These are phyloP conservation scores for Microstegium vimineum DNA, from an alignment of 176 grass and related monocot genomes.

Conservation along the genomic window DNA sequence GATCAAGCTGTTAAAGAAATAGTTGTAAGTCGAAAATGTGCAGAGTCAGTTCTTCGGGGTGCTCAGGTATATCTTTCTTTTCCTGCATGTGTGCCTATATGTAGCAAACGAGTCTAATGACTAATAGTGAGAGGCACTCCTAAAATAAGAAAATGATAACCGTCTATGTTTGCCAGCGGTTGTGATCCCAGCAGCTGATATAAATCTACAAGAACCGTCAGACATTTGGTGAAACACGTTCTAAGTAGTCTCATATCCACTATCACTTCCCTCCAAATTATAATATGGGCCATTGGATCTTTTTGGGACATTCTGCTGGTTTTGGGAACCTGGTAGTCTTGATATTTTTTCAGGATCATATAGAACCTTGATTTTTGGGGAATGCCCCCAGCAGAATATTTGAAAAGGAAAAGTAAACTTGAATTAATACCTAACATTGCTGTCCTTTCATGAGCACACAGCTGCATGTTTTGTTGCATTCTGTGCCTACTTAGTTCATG, in stretches of 20 bases:
- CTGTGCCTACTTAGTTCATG: background rate
- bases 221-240: background rate
- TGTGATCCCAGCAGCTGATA: background rate
- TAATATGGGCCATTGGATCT: background rate
- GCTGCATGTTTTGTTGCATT: background rate
- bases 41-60: conserved; percentile 92
- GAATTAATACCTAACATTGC: background rate
- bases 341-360: background rate
- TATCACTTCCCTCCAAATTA: background rate
- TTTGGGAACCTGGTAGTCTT: background rate
- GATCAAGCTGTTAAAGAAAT: conserved; percentile 67
- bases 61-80: conserved; percentile 60
- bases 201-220: background rate
- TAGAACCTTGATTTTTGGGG: background rate
- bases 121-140: background rate
- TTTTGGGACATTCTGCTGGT: background rate
- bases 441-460: background rate
- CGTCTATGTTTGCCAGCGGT: background rate
- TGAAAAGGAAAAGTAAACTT: background rate
- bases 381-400: background rate
- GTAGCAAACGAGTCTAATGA: background rate
- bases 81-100: background rate
- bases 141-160: background rate
- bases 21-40: conserved; percentile 95
- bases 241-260: background rate